Percentiles rank a stretch among this genome's conserved stretches.
Evolutionary conservation across 495 filamentous ascomycete species (phyloP).

Genomic region (Aeminium ludgeri): DNA sequence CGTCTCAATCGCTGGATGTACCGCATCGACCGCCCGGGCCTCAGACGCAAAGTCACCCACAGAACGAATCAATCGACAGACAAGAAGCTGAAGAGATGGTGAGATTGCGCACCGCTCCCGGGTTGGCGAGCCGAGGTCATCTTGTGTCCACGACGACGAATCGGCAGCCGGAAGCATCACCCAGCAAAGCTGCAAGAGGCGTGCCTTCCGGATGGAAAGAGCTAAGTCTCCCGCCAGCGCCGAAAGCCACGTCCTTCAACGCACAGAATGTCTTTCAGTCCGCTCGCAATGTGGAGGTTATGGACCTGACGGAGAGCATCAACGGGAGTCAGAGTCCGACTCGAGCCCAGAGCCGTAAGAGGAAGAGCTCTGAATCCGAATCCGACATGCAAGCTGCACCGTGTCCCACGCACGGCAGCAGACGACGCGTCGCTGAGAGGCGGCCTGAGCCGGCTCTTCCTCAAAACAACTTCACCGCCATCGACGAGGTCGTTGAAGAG

Average conservation of each 20-base stretch:
- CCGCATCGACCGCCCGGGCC: no score
- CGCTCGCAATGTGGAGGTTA: conserved; percentile 33
- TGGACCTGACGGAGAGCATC: conserved; percentile 53
- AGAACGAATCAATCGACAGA: no score
- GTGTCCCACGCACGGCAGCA: background rate
- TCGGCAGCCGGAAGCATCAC: no score
- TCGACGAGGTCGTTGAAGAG: conserved; percentile 15
- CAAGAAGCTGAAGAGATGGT: conserved; percentile 46
- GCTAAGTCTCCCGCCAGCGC: no score
- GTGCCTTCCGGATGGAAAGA: no score
- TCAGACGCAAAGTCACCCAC: no score
- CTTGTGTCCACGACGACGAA: conserved; percentile 23
- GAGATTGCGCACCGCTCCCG: conserved; percentile 35
- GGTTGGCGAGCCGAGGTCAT: conserved; percentile 34
- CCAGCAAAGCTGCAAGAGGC: no score
- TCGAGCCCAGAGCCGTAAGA: conserved; percentile 45
- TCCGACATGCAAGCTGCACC: conserved; percentile 23
- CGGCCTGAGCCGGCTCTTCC: background rate
- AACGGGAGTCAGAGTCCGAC: background rate
- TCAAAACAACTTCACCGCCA: conserved; percentile 9
- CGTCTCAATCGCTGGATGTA: no score
- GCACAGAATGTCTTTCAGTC: no score
- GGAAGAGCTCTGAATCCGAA: conserved; percentile 56
- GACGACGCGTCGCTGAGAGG: background rate
- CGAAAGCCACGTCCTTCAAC: no score